Conservation (phyloP, 1,284 basidiomycete genomes). For the Lentinula novae-zelandiae region DNA sequence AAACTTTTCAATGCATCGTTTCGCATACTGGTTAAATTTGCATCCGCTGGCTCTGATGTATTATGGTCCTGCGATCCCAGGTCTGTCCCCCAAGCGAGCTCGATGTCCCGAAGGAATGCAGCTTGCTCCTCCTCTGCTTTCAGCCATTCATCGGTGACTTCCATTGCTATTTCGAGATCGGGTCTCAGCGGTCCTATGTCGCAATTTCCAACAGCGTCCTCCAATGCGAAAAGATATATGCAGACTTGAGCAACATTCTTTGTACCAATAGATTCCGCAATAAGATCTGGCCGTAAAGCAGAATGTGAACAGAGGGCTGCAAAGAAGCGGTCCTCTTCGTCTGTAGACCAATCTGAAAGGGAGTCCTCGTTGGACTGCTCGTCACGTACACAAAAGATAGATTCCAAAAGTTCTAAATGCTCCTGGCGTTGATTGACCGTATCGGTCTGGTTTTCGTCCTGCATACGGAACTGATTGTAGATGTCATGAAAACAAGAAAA, state of each 20-base stretch:
- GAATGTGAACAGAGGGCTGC: conserved; percentile 25
- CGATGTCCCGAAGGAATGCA: conserved; percentile 22
- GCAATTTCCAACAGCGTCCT: conserved; percentile 7
- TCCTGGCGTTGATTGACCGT: background rate
- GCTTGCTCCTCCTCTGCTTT: conserved; percentile 58
- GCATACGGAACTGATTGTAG: background rate
- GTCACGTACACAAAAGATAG: background rate
- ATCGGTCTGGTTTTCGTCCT: background rate
- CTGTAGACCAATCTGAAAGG: conserved; percentile 2
- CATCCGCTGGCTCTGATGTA: conserved; percentile 15
- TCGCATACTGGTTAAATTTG: conserved; percentile 26
- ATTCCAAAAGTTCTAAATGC: background rate
- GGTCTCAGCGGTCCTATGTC: conserved; percentile 16
- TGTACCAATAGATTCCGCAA: conserved; percentile 26
- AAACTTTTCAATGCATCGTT: conserved; percentile 36
- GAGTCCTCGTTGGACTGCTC: background rate
- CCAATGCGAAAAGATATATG: conserved; percentile 25
- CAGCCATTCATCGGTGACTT: conserved; percentile 61
- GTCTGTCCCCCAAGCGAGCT: conserved; percentile 1
- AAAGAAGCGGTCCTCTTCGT: conserved; percentile 15
- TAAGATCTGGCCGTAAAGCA: conserved; percentile 29
- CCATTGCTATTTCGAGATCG: conserved; percentile 39
- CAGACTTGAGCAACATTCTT: conserved; percentile 25
- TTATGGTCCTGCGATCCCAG: conserved; percentile 9
- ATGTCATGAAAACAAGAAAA: background rate